phyloP scores from a whole-genome alignment of 2,329 filamentous ascomycete species.

The Sporothrix euskadiensis region DNA sequence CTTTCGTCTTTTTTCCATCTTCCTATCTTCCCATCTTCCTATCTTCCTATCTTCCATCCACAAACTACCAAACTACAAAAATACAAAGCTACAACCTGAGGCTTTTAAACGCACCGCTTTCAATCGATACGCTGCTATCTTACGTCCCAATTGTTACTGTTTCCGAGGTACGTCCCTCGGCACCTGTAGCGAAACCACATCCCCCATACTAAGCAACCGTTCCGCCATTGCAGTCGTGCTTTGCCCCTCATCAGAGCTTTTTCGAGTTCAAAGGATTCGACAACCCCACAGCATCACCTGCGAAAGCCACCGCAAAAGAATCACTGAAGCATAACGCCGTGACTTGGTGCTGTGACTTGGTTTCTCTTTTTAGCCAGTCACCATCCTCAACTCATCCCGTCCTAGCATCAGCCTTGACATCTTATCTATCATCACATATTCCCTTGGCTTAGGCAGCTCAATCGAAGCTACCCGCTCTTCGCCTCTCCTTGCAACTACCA shows the following conservation, averaged over 20 bases:
- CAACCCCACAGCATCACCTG: slow-evolving; percentile 9
- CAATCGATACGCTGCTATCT: neutral
- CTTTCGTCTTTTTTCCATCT: neutral
- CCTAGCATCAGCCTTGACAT: neutral
- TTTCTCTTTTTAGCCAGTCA: neutral
- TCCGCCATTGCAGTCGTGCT: slow-evolving; percentile 16
- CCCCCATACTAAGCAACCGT: slow-evolving; percentile 19
- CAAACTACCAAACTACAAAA: neutral
- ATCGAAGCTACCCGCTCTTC: slow-evolving; percentile 10
- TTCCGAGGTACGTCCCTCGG: slow-evolving; percentile 10
- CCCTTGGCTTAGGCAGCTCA: slow-evolving; percentile 13
- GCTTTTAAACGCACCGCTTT: slow-evolving; percentile 14
- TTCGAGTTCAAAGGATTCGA: slow-evolving; percentile 18
- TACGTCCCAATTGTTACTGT: slow-evolving; percentile 12
- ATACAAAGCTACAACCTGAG: neutral
- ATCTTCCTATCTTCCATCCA: too few species aligned
- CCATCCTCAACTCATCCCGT: neutral
- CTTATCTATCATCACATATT: neutral
- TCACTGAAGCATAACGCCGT: neutral
- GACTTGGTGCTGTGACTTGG: neutral
- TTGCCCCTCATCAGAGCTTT: slow-evolving; percentile 23
- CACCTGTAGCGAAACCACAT: slow-evolving; percentile 14
- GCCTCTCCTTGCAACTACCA: neutral
- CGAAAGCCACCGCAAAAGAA: neutral
- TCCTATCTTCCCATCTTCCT: too few species aligned